Base-by-base conservation (phyloP, 331 rosid species). In the Rhamnella rubrinervis region DNA sequence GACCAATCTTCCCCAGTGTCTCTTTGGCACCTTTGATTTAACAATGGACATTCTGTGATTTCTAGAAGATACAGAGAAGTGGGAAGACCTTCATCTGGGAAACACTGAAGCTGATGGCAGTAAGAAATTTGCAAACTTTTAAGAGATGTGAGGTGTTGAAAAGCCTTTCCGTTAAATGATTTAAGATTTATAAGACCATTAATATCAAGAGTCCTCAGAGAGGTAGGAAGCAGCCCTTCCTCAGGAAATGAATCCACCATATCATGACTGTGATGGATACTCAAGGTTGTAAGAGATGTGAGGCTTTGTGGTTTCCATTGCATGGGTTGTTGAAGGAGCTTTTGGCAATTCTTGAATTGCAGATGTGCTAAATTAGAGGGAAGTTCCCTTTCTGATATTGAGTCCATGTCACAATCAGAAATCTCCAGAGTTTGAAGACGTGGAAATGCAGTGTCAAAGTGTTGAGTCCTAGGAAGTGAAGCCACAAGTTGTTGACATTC, bases 51-150 rank as follows among this genome's bases (percentile, higher is more conserved):
- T 1, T 0, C 0, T 0, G 0, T 0, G 35, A 61, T 19, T 0
- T 1, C 0, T 14, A 71, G 0, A 18, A 0, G 2, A 15, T 68
- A 57, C 16, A 80, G 51, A 15, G 73, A 63, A 13, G 55, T 53
- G 18, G 76, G 65, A 14, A 80, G 17, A 40, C 53, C 65, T 28
- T 51, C 71, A 49, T 57, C 75, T 21, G 78, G 73, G 44, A 80
- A 37, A 52, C 21, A 53, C 56, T 7, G 65, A 16, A 81, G 61
- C 58, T n/a, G 31, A 26, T 65, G 73, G 8, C 85, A 80, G 0
- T 0, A 0, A 3, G 0, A 0, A 0, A 64, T 8, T 7, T 1
- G 0, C 67, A 79, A 39, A 46, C 0, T 12, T 47, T 20, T 7
- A 28, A 28, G 35, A 0, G 35, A 28, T 28, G 2, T 28, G 4